Percentiles rank a stretch among this genome's conserved stretches.
Evolutionary conservation across 2,329 filamentous ascomycete genomes (phyloP).

Genomic region (Colletotrichum plurivorum): DNA sequence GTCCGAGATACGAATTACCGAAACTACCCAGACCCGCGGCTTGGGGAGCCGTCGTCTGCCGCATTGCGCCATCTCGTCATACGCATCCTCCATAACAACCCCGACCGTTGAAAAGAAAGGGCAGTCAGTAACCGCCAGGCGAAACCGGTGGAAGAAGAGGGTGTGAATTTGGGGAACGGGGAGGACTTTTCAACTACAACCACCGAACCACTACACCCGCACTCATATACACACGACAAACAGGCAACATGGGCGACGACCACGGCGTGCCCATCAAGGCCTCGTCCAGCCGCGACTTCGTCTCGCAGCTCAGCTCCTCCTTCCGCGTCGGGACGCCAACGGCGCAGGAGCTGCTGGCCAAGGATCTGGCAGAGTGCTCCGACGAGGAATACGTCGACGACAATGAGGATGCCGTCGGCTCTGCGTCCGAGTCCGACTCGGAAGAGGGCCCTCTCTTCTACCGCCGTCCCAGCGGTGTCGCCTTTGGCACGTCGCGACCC

Average conservation of each 20-base stretch:
- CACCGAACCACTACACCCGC: not conserved
- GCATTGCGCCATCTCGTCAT: not conserved
- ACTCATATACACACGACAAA: not conserved
- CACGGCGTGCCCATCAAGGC: constrained; percentile 38
- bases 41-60: not conserved
- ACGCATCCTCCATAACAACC: too few relatives aligned
- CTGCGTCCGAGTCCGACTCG: constrained; percentile 50
- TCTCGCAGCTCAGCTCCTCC: constrained; percentile 58
- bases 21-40: not conserved
- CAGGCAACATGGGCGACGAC: constrained; percentile 36
- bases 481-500: constrained; percentile 78
- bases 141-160: not conserved
- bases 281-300: constrained; percentile 43
- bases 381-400: constrained; percentile 57
- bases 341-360: constrained; percentile 75
- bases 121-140: too few relatives aligned
- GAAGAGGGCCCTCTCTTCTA: constrained; percentile 70
- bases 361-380: constrained; percentile 76
- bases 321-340: constrained; percentile 75
- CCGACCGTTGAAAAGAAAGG: too few relatives aligned
- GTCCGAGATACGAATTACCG: constrained; percentile 10
- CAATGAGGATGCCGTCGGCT: constrained; percentile 49
- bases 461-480: constrained; percentile 82
- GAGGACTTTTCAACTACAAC: not conserved
- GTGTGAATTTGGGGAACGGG: not conserved